A percentile compares a stretch with the other conserved stretches of the same genome.
Conservation (phyloP, 345 rosid genomes). For the Raphanus sativus region DNA sequence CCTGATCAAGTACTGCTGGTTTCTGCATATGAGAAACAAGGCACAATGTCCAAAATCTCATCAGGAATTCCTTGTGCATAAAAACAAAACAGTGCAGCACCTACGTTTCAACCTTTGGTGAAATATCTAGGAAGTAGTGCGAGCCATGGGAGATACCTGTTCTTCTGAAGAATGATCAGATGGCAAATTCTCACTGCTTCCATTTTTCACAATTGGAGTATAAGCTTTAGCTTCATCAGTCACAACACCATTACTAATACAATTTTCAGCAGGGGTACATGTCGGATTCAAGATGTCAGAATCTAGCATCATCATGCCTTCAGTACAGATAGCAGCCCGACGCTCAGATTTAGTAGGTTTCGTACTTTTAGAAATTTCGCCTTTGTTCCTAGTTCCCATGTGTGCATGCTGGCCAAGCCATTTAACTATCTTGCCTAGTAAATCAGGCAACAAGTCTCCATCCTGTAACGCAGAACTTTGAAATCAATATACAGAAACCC, state of each 20-base stretch:
- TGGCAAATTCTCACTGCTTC: constrained; percentile 40
- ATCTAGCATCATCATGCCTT: constrained; percentile 44
- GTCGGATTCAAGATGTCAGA: constrained; percentile 50
- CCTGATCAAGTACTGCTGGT: constrained; percentile 36
- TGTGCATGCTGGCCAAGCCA: constrained; percentile 82
- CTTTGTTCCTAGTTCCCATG: constrained; percentile 49
- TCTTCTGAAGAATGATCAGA: constrained; percentile 30
- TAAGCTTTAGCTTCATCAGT: constrained; percentile 43
- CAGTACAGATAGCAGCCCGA: constrained; percentile 46
- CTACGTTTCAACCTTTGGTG: constrained; percentile 7
- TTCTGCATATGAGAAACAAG: constrained; percentile 45
- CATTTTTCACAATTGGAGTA: constrained; percentile 40
- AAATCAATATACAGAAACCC: constrained; percentile 27
- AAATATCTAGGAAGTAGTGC: constrained; percentile 14
- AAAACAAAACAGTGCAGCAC: background rate
- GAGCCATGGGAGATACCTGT: constrained; percentile 21
- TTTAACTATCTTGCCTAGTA: constrained; percentile 58
- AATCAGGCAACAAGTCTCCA: constrained; percentile 58
- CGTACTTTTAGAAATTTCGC: constrained; percentile 46
- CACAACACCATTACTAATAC: constrained; percentile 44
- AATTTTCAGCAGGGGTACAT: constrained; percentile 41
- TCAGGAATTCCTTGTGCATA: constrained; percentile 1
- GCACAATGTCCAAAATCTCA: constrained; percentile 14
- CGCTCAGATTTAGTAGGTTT: constrained; percentile 45
- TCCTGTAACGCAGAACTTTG: constrained; percentile 48